phyloP scores from a whole-genome alignment of 2,329 filamentous ascomycete genomes.

The Aspergillus quadrilineatus region DNA sequence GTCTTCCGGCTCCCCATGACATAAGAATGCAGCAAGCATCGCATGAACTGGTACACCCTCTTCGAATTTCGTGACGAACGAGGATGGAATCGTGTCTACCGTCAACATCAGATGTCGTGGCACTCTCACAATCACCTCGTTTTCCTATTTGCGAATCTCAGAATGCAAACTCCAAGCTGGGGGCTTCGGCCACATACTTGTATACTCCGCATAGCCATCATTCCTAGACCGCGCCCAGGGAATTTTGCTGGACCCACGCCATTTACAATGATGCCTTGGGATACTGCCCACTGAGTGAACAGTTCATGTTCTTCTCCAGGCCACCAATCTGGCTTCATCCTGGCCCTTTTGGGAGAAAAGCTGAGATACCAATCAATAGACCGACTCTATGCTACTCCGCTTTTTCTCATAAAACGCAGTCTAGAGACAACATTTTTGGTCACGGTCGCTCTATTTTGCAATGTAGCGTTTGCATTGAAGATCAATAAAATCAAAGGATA shows the following conservation, averaged over 20 bases:
- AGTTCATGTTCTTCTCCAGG: conserved; percentile 44
- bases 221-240: conserved; percentile 72
- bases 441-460: not conserved
- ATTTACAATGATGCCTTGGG: conserved; percentile 64
- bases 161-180: not conserved
- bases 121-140: conserved; percentile 63
- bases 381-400: not conserved
- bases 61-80: conserved; percentile 54
- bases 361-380: not conserved
- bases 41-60: conserved; percentile 65
- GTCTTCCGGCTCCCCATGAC: conserved; percentile 50
- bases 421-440: not conserved
- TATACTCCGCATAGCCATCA: conserved; percentile 67
- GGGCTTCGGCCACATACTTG: conserved; percentile 49
- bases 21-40: conserved; percentile 68
- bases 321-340: conserved; percentile 31
- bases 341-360: not conserved
- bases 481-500: not conserved
- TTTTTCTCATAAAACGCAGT: not conserved
- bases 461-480: not conserved
- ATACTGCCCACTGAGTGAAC: conserved; percentile 68
- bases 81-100: conserved; percentile 57
- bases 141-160: conserved; percentile 44
- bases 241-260: conserved; percentile 67
- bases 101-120: conserved; percentile 65